Evolutionary conservation across 768 basidiomycete species (phyloP).

Genomic region (Leccinum imitatum): DNA sequence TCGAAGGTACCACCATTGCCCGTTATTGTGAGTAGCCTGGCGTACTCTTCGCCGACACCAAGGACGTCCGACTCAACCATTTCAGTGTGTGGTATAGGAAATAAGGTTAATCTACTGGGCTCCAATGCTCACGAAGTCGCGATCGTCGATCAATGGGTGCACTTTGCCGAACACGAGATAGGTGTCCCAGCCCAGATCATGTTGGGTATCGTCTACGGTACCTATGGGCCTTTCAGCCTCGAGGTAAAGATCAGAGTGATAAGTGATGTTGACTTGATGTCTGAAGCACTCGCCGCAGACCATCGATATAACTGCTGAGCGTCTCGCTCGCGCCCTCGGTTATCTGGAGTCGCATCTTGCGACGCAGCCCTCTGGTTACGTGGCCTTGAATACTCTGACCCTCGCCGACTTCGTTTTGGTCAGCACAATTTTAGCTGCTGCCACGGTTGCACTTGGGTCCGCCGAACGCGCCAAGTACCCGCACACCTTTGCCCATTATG

Average conservation of each 20-base stretch:
- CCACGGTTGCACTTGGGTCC: slow-evolving; percentile 10
- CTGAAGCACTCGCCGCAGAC: neutral
- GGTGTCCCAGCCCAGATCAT: slow-evolving; percentile 1
- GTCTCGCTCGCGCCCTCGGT: slow-evolving; percentile 1
- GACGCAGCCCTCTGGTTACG: slow-evolving; percentile 6
- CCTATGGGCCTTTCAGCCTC: neutral
- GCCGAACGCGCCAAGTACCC: slow-evolving; percentile 16
- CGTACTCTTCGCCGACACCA: neutral
- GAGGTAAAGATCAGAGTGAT: slow-evolving; percentile 1
- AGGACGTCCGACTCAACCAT: neutral
- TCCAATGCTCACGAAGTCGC: slow-evolving; percentile 11
- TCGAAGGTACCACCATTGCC: slow-evolving; percentile 24
- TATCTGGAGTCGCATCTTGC: slow-evolving; percentile 20
- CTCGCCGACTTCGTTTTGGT: slow-evolving; percentile 24
- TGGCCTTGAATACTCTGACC: slow-evolving; percentile 14
- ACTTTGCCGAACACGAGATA: slow-evolving; percentile 17
- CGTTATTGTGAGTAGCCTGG: slow-evolving; percentile 18
- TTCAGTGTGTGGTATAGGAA: slow-evolving; percentile 17
- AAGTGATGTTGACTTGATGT: too few species aligned
- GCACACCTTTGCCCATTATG: slow-evolving; percentile 18
- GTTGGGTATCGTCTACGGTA: slow-evolving; percentile 2
- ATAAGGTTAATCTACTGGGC: slow-evolving; percentile 7
- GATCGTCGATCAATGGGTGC: slow-evolving; percentile 15
- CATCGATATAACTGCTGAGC: neutral
- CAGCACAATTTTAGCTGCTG: slow-evolving; percentile 4